Evolutionary conservation across 1,284 basidiomycete genomes (phyloP), one percentile per base, ranked within the genome.

Genomic region (Coriolopsis trogii): DNA sequence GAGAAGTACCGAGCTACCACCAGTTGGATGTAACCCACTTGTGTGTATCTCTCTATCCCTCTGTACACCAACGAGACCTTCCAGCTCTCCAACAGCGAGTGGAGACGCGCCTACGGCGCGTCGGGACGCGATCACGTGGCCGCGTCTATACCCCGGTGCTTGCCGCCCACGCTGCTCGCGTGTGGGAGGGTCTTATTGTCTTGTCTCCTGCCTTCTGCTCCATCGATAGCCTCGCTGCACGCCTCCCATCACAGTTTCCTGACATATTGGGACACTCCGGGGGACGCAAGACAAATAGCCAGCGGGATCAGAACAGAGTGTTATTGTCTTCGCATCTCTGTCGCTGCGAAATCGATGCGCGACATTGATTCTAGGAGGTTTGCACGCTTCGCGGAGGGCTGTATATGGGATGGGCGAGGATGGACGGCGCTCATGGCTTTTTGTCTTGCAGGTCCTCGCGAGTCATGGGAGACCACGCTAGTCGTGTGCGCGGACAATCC

Each of bases 51-150:
- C 9, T 6, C 25, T 30, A 16, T 34, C 29, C 24, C 10, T n/a
- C n/a, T n/a, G 7, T 29, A 23, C 6, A 21, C 29, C 28, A 8
- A 40, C 24, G 13, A 12, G 20, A 40, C 20, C 24, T 18, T 41
- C 6, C 16, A 12, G 24, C 25, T 42, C 16, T 20, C 24, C 15
- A 38, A 12, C 15, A 13, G 9, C n/a, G 31, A 24, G 26, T 34
- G 41, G 18, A 16, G n/a, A n/a, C n/a, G n/a, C n/a, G n/a, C n/a
- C n/a, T 3, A n/a, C 6, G 16, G 25, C 41, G 51, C 41, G 49
- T 48, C 34, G 18, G 30, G 33, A 43, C 46, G 24, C 56, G 49
- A 21, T 52, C 56, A 58, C 56, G 37, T 54, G 56, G 15, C 30
- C 56, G 56, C 44, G 56, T 50, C 31, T 44, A n/a, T n/a, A n/a